Percentiles rank a stretch among this genome's conserved stretches.
phyloP scores from a whole-genome alignment of 768 basidiomycete species.

The Trametes coccinea region DNA sequence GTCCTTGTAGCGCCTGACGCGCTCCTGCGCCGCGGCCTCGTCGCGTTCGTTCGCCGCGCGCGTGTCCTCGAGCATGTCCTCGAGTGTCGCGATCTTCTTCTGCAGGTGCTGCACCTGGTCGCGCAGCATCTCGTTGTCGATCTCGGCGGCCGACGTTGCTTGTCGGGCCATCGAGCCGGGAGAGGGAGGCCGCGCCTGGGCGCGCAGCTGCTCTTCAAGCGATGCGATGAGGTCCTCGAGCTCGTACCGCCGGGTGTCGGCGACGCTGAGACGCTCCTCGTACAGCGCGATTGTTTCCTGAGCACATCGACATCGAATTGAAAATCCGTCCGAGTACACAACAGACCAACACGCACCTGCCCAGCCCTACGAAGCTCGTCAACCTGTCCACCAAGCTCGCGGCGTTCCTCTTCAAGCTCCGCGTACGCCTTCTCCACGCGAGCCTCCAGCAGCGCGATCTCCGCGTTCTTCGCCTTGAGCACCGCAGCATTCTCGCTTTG shows the following conservation, averaged over 20 bases:
- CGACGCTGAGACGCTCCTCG: constrained; percentile 78
- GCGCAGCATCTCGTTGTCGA: constrained; percentile 90
- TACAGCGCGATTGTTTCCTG: constrained; percentile 95
- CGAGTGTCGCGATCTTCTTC: constrained; percentile 69
- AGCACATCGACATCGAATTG: not conserved
- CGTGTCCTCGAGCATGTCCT: constrained; percentile 84
- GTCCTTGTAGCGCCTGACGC: constrained; percentile 68
- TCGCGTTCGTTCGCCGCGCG: constrained; percentile 72
- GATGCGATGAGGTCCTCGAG: constrained; percentile 63
- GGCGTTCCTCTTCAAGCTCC: constrained; percentile 58
- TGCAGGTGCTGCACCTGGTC: constrained; percentile 91
- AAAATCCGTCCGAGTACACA: not conserved
- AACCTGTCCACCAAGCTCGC: constrained; percentile 69
- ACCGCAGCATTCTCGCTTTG: constrained; percentile 51
- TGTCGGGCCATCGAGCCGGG: constrained; percentile 39
- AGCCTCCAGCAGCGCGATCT: constrained; percentile 56
- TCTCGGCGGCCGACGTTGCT: constrained; percentile 75
- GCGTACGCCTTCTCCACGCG: constrained; percentile 45
- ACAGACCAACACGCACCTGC: constrained; percentile 52
- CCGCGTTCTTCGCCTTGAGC: constrained; percentile 58
- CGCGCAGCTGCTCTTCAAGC: constrained; percentile 54
- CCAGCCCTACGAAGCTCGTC: constrained; percentile 88
- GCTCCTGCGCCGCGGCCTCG: constrained; percentile 59
- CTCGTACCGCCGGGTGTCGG: constrained; percentile 75
- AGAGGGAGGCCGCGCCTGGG: constrained; percentile 35